A percentile compares a stretch with the other conserved stretches of the same genome.
Conservation (phyloP, 495 filamentous ascomycete genomes). For the Gamarada debralockiae region DNA sequence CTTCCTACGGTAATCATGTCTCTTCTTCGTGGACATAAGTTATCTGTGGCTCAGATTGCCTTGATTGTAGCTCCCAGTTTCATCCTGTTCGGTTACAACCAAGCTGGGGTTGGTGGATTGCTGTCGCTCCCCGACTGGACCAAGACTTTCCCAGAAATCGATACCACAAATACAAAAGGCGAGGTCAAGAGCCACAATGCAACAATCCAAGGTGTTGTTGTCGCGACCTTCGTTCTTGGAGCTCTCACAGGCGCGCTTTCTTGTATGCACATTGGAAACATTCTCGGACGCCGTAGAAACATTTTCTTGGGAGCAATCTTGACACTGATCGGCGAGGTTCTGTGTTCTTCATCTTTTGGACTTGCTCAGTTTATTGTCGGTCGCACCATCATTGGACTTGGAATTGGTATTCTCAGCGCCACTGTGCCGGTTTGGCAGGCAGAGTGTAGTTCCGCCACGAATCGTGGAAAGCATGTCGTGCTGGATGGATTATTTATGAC, state of each 20-base stretch:
- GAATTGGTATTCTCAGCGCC: slow-evolving; percentile 45
- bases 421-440: slow-evolving; percentile 52
- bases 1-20: too few relatives aligned
- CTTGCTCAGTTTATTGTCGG: slow-evolving; percentile 49
- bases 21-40: not conserved
- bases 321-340: not conserved
- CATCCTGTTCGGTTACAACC: slow-evolving; percentile 50
- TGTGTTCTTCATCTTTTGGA: slow-evolving; percentile 24
- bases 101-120: slow-evolving; percentile 39
- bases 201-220: slow-evolving; percentile 12
- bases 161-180: slow-evolving; percentile 42
- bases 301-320: not conserved
- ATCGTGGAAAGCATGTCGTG: slow-evolving; percentile 44
- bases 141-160: slow-evolving; percentile 46
- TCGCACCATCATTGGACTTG: slow-evolving; percentile 42
- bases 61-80: slow-evolving; percentile 22
- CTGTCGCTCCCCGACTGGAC: slow-evolving; percentile 27
- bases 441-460: slow-evolving; percentile 35
- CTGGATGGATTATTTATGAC: slow-evolving; percentile 40
- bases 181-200: slow-evolving; percentile 26
- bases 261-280: not conserved
- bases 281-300: not conserved
- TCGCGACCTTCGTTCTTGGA: slow-evolving; percentile 27
- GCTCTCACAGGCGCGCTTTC: slow-evolving; percentile 15
- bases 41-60: not conserved